Conservation (phyloP, 768 basidiomycete genomes). For the Auricularia sp. region DNA sequence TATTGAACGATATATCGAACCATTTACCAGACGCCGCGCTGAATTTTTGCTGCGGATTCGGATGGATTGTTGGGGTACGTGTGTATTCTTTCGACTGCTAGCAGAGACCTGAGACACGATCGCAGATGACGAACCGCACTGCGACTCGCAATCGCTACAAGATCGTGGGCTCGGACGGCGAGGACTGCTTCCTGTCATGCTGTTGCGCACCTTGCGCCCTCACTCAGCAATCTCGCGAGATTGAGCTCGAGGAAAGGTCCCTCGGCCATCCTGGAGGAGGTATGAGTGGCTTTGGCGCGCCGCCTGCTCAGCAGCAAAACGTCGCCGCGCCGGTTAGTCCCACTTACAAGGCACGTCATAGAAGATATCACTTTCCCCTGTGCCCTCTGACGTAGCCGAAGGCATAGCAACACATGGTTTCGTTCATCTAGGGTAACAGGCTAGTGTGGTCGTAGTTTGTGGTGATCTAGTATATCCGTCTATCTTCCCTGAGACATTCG, state of each 20-base stretch:
- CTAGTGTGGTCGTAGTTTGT: too few species aligned
- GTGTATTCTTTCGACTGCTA: neutral
- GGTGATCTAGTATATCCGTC: too few species aligned
- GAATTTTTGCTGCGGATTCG: conserved; percentile 17
- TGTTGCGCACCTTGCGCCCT: conserved; percentile 43
- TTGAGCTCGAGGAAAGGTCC: conserved; percentile 35
- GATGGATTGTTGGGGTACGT: conserved; percentile 28
- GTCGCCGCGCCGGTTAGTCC: too few species aligned
- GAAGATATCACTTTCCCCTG: too few species aligned
- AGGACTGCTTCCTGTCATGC: conserved; percentile 31
- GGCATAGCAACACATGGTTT: too few species aligned
- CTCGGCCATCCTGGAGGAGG: conserved; percentile 2
- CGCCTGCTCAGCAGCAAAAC: neutral
- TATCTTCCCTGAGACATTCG: too few species aligned
- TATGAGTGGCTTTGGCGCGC: neutral
- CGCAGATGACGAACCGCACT: conserved; percentile 26
- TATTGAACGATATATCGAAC: conserved; percentile 7
- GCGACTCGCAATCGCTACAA: conserved; percentile 35
- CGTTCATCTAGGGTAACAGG: too few species aligned
- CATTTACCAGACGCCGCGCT: neutral
- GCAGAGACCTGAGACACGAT: neutral
- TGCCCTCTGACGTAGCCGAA: too few species aligned
- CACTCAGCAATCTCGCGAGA: conserved; percentile 37
- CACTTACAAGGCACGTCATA: too few species aligned
- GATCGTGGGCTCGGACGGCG: conserved; percentile 33